Percentiles rank a stretch among this genome's conserved stretches.
phyloP scores from a whole-genome alignment of 208 protist genomes.

The Trypanosoma lewisi region DNA sequence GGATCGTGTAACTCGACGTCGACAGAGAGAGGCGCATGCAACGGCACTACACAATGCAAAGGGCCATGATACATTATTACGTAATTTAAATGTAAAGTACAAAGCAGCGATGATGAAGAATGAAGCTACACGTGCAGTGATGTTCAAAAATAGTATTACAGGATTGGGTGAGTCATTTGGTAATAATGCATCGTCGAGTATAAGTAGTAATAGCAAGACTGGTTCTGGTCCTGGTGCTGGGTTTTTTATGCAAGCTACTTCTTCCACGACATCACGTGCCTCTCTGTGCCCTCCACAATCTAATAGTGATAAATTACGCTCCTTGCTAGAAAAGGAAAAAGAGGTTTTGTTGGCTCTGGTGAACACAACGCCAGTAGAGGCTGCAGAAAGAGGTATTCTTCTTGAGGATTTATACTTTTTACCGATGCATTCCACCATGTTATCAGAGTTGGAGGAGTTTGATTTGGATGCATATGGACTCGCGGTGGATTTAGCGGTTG shows the following conservation, averaged over 20 bases:
- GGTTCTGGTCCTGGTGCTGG: too few relatives aligned
- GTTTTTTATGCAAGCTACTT: too few relatives aligned
- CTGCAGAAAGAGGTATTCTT: slow-evolving; percentile 36
- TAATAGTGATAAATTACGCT: background rate
- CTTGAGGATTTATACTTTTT: slow-evolving; percentile 70
- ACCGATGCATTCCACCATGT: slow-evolving; percentile 42
- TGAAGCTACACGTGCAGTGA: background rate
- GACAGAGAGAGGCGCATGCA: slow-evolving; percentile 33
- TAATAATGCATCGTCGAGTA: too few relatives aligned
- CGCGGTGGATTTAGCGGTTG: slow-evolving; percentile 53
- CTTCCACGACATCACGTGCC: too few relatives aligned
- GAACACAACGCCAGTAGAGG: slow-evolving; percentile 22
- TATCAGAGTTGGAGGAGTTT: slow-evolving; percentile 62
- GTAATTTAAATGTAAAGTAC: slow-evolving; percentile 26
- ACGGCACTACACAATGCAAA: slow-evolving; percentile 2
- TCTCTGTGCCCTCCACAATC: background rate
- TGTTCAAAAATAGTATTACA: background rate
- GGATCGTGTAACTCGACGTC: slow-evolving; percentile 30
- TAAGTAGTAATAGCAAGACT: too few relatives aligned
- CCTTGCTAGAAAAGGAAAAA: slow-evolving; percentile 28
- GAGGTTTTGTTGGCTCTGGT: slow-evolving; percentile 47
- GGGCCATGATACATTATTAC: slow-evolving; percentile 24
- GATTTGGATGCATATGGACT: slow-evolving; percentile 35
- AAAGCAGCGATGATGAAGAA: slow-evolving; percentile 17
- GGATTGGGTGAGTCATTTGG: background rate